Evolutionary conservation across 495 filamentous ascomycete species (phyloP).

Genomic region (Pyrenula massariospora): DNA sequence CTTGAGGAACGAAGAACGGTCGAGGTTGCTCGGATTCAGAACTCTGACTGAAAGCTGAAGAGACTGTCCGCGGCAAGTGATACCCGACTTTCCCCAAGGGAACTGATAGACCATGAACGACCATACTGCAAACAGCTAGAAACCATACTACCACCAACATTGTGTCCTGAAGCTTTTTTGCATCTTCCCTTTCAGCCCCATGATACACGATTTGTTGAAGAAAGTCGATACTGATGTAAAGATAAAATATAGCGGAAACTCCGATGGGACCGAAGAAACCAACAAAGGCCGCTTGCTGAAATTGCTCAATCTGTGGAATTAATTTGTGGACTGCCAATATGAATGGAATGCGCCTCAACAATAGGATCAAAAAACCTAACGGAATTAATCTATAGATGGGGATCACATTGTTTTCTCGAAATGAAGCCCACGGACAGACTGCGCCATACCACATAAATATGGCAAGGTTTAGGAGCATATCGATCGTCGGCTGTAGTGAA

Average conservation of each 20-base stretch:
- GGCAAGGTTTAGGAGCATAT: conserved; percentile 73
- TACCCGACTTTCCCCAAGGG: conserved; percentile 76
- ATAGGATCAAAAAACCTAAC: conserved; percentile 68
- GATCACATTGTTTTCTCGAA: conserved; percentile 55
- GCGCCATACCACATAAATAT: conserved; percentile 91
- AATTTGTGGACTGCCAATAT: conserved; percentile 61
- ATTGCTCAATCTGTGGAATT: conserved; percentile 69
- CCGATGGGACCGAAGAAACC: conserved; percentile 94
- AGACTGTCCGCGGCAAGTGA: conserved; percentile 66
- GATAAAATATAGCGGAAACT: conserved; percentile 85
- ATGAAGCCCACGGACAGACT: conserved; percentile 70
- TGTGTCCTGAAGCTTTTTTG: conserved; percentile 46
- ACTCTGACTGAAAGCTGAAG: conserved; percentile 36
- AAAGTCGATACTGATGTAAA: conserved; percentile 69
- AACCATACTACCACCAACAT: conserved; percentile 77
- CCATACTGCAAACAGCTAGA: conserved; percentile 72
- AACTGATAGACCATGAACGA: conserved; percentile 79
- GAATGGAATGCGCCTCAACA: conserved; percentile 69
- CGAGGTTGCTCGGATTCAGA: conserved; percentile 6
- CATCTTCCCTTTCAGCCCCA: conserved; percentile 53
- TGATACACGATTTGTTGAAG: conserved; percentile 39
- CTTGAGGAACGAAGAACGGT: background rate
- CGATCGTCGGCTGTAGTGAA: conserved; percentile 80
- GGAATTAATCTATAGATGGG: conserved; percentile 68
- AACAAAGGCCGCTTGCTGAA: conserved; percentile 65